Evolutionary conservation across 345 rosid species (phyloP), one percentile per base, ranked within the genome.

Genomic region (Populus simonii): DNA sequence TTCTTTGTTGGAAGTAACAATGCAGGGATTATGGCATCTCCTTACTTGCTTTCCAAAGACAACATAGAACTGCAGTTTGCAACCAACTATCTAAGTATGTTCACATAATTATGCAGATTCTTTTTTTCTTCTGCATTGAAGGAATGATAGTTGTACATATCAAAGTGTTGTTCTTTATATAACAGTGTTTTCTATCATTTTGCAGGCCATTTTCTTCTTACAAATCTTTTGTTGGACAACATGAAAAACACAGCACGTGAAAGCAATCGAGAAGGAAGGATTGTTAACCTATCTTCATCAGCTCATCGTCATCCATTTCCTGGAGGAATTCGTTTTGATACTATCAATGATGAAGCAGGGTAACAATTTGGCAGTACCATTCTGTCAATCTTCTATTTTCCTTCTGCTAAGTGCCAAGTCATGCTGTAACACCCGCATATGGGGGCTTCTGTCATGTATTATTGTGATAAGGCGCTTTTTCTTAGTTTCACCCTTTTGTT

Each of bases 171-270:
- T 31, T 49, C 59, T 49, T 25, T 33, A 33, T 22, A 3, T 35
- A 57, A 45, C 1, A 71, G 63, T 47, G 65, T 72, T 66, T 20
- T 38, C 17, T 35, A 49, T 29, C 61, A 43, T 83, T 39, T 74
- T 76, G 75, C 85, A 82, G 89, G 91, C 27, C 91, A 85, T 77
- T 89, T 89, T 83, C 89, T 89, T 77, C 76, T 89, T 72, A 84
- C 88, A 31, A 81, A 83, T 68, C 89, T 87, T 33, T 68, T 82
- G 77, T 38, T 85, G 70, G 91, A 89, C 45, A 84, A 79, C 23
- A 84, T 87, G 88, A 89, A 87, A 73, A 82, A 59, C 29, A 87
- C 91, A 18, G 81, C 89, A 13, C 68, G 57, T 77, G 80, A 80
- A 76, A 89, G 83, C 74, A 72, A 69, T 43, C 80, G 66, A 53